Conservation (phyloP, 495 filamentous ascomycete genomes). For the Tuber melanosporum region DNA sequence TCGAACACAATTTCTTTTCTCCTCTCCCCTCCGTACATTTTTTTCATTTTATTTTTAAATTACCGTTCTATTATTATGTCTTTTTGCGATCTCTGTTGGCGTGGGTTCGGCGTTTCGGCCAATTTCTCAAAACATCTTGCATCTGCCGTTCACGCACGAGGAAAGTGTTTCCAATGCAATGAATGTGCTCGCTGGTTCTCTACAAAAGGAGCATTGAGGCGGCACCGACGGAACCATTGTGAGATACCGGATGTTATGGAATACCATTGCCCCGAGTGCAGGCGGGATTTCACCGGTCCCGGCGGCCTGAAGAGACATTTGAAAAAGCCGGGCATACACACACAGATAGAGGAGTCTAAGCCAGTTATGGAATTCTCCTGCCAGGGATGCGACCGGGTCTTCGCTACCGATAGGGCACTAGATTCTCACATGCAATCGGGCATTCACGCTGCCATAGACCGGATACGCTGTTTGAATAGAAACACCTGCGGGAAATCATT, state of each 20-base stretch:
- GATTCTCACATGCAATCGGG: not conserved
- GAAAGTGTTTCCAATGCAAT: not conserved
- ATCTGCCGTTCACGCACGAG: not conserved
- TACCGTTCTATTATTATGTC: not conserved
- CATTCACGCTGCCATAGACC: not conserved
- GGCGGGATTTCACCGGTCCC: conserved; percentile 1
- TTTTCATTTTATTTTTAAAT: not conserved
- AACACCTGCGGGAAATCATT: not conserved
- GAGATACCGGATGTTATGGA: not conserved
- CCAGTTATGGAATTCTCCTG: not conserved
- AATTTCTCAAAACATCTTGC: conserved; percentile 1
- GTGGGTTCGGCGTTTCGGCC: not conserved
- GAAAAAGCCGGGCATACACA: not conserved
- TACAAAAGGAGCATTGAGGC: not conserved
- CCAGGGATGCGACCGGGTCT: not conserved
- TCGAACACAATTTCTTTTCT: not conserved
- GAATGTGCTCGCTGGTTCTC: not conserved
- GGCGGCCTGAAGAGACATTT: not conserved
- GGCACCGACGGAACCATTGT: not conserved
- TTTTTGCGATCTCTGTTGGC: conserved; percentile 2
- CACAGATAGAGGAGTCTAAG: not conserved
- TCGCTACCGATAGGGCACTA: not conserved
- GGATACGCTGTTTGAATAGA: not conserved
- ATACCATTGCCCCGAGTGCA: not conserved
- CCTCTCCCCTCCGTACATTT: not conserved